These are phyloP conservation scores for Stereum hirsutum DNA, from an alignment of 1,284 basidiomycete genomes.

Conservation along the genomic window DNA sequence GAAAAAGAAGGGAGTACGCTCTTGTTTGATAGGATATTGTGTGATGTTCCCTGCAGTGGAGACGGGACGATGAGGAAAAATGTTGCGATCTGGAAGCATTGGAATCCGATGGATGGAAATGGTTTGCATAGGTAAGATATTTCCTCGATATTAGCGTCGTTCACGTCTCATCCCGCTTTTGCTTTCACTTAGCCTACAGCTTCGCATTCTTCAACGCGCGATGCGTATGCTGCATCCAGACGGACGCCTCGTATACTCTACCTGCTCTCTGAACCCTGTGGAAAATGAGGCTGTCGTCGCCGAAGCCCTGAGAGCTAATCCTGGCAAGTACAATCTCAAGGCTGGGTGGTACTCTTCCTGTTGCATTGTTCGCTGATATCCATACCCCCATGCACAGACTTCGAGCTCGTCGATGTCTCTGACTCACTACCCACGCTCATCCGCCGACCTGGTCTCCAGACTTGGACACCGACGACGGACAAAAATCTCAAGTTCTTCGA, in stretches of 20 bases:
- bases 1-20: slow-evolving; percentile 31
- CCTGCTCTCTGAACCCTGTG: slow-evolving; percentile 94
- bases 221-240: slow-evolving; percentile 85
- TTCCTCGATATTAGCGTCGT: neutral
- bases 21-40: slow-evolving; percentile 89
- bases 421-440: slow-evolving; percentile 62
- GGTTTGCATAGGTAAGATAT: slow-evolving; percentile 75
- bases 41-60: slow-evolving; percentile 96
- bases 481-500: slow-evolving; percentile 35
- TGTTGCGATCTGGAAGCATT: slow-evolving; percentile 89
- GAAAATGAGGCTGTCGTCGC: slow-evolving; percentile 98
- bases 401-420: slow-evolving; percentile 78
- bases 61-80: slow-evolving; percentile 98
- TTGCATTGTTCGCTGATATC: slow-evolving; percentile 3
- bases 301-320: slow-evolving; percentile 65
- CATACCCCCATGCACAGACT: slow-evolving; percentile 38
- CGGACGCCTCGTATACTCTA: slow-evolving; percentile 95
- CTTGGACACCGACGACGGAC: slow-evolving; percentile 66
- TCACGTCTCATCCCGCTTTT: neutral
- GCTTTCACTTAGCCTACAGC: slow-evolving; percentile 57
- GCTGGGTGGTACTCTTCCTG: neutral
- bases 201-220: slow-evolving; percentile 86
- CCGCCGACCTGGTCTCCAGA: slow-evolving; percentile 65
- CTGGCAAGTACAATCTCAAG: slow-evolving; percentile 49
- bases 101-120: slow-evolving; percentile 86